phyloP scores from a whole-genome alignment of 2,329 filamentous ascomycete species.

The Ceratocystis smalleyi region DNA sequence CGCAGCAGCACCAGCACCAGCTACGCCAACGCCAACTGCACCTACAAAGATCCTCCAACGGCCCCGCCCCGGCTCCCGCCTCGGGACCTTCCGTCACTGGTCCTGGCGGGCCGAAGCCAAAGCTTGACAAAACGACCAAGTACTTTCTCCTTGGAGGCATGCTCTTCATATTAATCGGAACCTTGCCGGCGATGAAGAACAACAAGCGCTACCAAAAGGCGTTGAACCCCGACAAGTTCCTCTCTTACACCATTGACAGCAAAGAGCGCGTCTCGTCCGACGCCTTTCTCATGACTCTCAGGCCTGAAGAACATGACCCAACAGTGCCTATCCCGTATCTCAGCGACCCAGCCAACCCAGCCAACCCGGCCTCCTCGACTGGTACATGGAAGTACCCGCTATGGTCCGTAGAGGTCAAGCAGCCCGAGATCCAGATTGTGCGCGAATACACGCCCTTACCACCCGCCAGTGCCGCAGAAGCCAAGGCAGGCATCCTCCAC shows the following conservation, averaged over 20 bases:
- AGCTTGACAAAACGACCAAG: constrained; percentile 15
- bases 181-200: constrained; percentile 13
- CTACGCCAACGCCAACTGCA: background rate
- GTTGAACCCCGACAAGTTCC: constrained; percentile 47
- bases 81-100: background rate
- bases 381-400: constrained; percentile 38
- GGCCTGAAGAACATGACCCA: constrained; percentile 24
- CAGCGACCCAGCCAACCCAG: constrained; percentile 4
- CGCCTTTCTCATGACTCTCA: constrained; percentile 52
- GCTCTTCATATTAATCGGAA: constrained; percentile 14
- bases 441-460: constrained; percentile 83
- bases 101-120: background rate
- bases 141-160: constrained; percentile 12
- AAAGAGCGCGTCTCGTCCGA: constrained; percentile 50
- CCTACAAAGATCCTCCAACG: background rate
- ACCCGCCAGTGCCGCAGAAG: constrained; percentile 24
- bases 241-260: constrained; percentile 47
- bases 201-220: constrained; percentile 18
- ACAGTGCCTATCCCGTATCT: constrained; percentile 20
- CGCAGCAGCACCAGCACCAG: background rate
- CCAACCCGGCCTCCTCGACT: constrained; percentile 16
- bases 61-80: background rate
- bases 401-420: constrained; percentile 86
- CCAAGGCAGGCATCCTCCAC: constrained; percentile 35
- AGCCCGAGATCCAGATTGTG: constrained; percentile 84